Percentiles rank a stretch among this genome's conserved stretches.
Evolutionary conservation across 1,139 yeast species (phyloP).

Genomic region (Torulaspora pretoriensis): DNA sequence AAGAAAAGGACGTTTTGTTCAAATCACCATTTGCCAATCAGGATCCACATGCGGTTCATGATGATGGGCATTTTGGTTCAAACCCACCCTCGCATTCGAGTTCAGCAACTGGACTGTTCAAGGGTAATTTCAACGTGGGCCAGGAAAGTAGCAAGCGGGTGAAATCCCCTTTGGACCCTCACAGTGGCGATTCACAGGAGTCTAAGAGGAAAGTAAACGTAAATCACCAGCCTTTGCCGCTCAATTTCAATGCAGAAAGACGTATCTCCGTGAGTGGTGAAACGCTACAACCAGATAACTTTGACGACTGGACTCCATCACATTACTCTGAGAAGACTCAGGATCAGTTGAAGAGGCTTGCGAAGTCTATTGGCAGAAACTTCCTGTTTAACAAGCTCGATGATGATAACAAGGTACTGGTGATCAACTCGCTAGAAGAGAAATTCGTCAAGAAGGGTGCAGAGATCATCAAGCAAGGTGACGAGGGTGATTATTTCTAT

Average conservation of each 20-base stretch:
- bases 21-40: constrained; percentile 62
- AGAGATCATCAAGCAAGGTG: constrained; percentile 85
- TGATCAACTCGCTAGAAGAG: constrained; percentile 76
- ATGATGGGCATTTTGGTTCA: constrained; percentile 24
- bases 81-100: constrained; percentile 4
- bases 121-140: constrained; percentile 45
- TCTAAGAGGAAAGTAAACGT: constrained; percentile 16
- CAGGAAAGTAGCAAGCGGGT: constrained; percentile 28
- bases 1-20: constrained; percentile 40
- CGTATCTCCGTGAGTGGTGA: constrained; percentile 88
- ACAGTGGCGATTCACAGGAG: constrained; percentile 14
- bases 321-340: constrained; percentile 54
- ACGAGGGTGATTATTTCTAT: constrained; percentile 92
- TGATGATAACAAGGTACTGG: constrained; percentile 66
- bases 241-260: constrained; percentile 71
- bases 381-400: constrained; percentile 79
- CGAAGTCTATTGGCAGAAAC: constrained; percentile 68
- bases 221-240: constrained; percentile 40
- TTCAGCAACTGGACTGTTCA: constrained; percentile 40
- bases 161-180: constrained; percentile 29
- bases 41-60: constrained; percentile 55
- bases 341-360: constrained; percentile 64
- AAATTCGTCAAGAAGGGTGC: constrained; percentile 56
- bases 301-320: constrained; percentile 75
- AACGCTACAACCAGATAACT: constrained; percentile 41